Percentiles rank a stretch among this genome's conserved stretches.
Conservation (phyloP, 176 grass and related monocot genomes). For the Paspalum notatum region DNA sequence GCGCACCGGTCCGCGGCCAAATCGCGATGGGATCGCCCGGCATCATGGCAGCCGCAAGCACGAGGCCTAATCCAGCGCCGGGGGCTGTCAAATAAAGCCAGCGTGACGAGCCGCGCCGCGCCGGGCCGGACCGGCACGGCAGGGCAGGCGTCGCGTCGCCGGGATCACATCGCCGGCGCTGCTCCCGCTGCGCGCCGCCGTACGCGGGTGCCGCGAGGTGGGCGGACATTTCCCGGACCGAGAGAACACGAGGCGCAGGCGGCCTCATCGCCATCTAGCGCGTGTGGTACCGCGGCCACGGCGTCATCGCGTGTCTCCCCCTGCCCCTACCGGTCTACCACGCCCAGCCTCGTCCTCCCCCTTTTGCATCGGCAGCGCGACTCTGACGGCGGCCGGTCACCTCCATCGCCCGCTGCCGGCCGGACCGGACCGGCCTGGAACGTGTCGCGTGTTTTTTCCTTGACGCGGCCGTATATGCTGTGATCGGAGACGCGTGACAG, state of each 20-base stretch:
- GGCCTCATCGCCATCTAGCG: neutral
- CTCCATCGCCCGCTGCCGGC: constrained; percentile 24
- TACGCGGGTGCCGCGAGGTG: constrained; percentile 15
- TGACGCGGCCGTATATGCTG: neutral
- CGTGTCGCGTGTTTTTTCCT: constrained; percentile 12
- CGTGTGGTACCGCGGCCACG: neutral
- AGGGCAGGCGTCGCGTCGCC: constrained; percentile 41
- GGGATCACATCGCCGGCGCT: constrained; percentile 34
- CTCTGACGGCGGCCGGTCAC: constrained; percentile 43
- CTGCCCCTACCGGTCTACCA: constrained; percentile 7
- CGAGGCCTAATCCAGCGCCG: constrained; percentile 10
- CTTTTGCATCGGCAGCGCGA: constrained; percentile 30
- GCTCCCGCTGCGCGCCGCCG: neutral
- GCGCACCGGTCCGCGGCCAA: neutral
- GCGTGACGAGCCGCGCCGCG: neutral
- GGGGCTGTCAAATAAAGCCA: constrained; percentile 27
- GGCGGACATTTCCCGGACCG: constrained; percentile 6
- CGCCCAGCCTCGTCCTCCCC: neutral
- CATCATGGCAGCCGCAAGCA: neutral
- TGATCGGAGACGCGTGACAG: constrained; percentile 22
- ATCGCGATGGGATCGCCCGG: neutral
- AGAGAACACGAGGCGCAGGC: constrained; percentile 26
- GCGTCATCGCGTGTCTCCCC: neutral
- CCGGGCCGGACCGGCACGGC: constrained; percentile 6
- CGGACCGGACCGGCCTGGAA: neutral